Evolutionary conservation across 768 basidiomycete species (phyloP).

Genomic region (Lactarius hengduanensis): DNA sequence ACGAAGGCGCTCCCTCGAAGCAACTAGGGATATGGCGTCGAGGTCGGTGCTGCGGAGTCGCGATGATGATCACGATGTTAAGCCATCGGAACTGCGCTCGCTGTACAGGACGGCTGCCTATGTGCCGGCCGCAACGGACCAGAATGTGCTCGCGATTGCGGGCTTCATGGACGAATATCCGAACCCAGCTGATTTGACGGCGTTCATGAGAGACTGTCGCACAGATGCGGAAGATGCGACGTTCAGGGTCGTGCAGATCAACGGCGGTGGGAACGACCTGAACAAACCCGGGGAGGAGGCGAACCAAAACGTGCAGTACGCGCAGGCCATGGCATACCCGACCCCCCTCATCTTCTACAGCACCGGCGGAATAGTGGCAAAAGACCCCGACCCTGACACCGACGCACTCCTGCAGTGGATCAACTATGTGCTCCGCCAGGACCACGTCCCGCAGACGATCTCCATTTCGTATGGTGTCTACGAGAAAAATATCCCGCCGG

Average conservation of each 20-base stretch:
- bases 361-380: no score
- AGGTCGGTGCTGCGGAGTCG: no score
- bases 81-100: neutral
- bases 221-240: neutral
- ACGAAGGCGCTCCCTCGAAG: neutral
- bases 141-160: neutral
- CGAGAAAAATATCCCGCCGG: no score
- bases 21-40: no score
- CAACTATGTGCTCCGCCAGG: neutral
- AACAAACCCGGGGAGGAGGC: neutral
- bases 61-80: no score
- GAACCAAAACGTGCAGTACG: no score
- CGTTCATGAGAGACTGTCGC: neutral
- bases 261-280: no score
- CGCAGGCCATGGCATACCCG: no score
- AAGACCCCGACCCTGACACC: no score
- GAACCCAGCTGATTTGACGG: neutral
- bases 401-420: no score
- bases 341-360: no score
- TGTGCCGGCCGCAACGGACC: neutral
- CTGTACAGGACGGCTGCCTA: neutral
- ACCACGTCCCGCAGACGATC: neutral
- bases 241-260: neutral
- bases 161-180: neutral
- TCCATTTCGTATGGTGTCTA: neutral